phyloP scores from a whole-genome alignment of 768 basidiomycete genomes.

The Porpolomopsis calyptriformis region DNA sequence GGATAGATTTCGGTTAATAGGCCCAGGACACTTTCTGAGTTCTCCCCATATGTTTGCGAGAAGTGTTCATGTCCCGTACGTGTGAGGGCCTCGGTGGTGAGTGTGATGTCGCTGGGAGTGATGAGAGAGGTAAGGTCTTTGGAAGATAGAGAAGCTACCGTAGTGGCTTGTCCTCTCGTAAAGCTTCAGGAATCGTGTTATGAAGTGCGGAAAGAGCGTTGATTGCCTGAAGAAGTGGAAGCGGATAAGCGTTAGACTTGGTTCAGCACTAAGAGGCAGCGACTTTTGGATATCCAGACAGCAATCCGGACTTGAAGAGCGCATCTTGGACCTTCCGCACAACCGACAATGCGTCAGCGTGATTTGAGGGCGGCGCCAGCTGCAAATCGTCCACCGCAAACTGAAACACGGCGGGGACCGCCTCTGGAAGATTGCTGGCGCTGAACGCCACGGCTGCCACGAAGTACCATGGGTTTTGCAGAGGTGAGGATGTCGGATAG shows the following conservation, averaged over 20 bases:
- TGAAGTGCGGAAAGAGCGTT: slow-evolving; percentile 44
- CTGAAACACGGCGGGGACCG: slow-evolving; percentile 43
- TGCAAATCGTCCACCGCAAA: slow-evolving; percentile 35
- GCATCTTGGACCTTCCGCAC: slow-evolving; percentile 51
- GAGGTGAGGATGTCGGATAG: too few relatives aligned
- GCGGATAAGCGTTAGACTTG: background rate
- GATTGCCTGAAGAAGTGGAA: slow-evolving; percentile 33
- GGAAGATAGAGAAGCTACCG: slow-evolving; percentile 27
- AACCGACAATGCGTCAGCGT: slow-evolving; percentile 29
- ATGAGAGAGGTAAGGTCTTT: background rate
- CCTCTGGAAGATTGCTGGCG: slow-evolving; percentile 50
- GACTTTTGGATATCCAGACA: slow-evolving; percentile 50
- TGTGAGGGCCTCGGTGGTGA: slow-evolving; percentile 34
- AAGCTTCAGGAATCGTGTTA: slow-evolving; percentile 39
- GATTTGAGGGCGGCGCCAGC: slow-evolving; percentile 14
- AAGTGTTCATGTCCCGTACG: slow-evolving; percentile 35
- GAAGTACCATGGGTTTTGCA: slow-evolving; percentile 48
- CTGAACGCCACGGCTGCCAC: slow-evolving; percentile 47
- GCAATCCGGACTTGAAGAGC: slow-evolving; percentile 49
- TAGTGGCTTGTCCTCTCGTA: slow-evolving; percentile 36
- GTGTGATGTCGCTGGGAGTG: slow-evolving; percentile 27
- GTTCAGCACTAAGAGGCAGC: slow-evolving; percentile 6
- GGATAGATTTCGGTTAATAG: slow-evolving; percentile 46
- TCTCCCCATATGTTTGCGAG: slow-evolving; percentile 44
- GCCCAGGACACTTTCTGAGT: slow-evolving; percentile 35